phyloP scores from a whole-genome alignment of 2,329 filamentous ascomycete genomes.

The Aquanectria penicillioides region DNA sequence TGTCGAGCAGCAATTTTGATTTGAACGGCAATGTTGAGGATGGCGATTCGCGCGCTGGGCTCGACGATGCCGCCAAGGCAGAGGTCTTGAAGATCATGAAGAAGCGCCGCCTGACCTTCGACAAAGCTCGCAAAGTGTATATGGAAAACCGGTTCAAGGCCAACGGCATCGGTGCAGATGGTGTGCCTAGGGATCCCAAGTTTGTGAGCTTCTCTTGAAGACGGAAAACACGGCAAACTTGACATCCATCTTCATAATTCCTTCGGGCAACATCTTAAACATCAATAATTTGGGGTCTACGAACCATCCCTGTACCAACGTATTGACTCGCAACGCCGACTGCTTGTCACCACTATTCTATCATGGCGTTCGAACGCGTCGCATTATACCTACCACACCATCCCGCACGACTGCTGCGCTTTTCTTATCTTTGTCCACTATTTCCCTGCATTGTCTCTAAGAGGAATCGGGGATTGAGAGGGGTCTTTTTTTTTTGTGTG shows the following conservation, averaged over 20 bases:
- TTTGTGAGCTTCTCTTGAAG: conserved; percentile 82
- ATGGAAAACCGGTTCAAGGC: conserved; percentile 88
- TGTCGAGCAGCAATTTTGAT: conserved; percentile 86
- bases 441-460: conserved; percentile 11
- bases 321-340: too few relatives aligned
- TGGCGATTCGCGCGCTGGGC: conserved; percentile 80
- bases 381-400: not conserved
- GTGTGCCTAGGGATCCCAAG: conserved; percentile 89
- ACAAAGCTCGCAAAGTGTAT: conserved; percentile 87
- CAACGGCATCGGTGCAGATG: conserved; percentile 89
- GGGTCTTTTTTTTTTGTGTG: not conserved
- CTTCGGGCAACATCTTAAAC: not conserved
- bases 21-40: conserved; percentile 81
- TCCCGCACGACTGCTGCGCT: conserved; percentile 36
- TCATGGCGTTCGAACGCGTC: not conserved
- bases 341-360: not conserved
- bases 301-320: too few relatives aligned
- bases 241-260: not conserved
- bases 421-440: conserved; percentile 18
- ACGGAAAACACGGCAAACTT: not conserved
- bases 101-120: conserved; percentile 81
- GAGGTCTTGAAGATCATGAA: conserved; percentile 94
- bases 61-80: conserved; percentile 82
- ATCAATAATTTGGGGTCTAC: not conserved
- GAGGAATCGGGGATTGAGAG: conserved; percentile 6